Base-by-base conservation (phyloP, 192 early-diverging fungal species). In the Coemansia sp. region DNA sequence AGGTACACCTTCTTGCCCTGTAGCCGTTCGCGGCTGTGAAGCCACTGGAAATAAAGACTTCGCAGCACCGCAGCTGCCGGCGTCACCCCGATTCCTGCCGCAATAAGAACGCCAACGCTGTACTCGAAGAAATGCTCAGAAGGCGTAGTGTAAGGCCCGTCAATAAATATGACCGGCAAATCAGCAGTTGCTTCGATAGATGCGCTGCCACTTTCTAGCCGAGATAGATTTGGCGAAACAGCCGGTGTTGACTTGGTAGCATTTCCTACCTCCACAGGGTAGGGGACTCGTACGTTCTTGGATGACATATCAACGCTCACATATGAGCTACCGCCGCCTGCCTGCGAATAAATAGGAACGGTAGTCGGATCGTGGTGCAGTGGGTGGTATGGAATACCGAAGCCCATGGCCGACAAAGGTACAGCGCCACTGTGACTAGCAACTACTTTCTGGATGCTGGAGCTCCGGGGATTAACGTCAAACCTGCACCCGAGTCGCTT, bases 41-140 rank as follows among this genome's bases (percentile, higher is more conserved):
- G 80, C 64, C 78, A 78, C 57, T 81, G 79, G 65, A 84, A 87
- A 79, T 85, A 87, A 36, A 90, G 68, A 66, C 83, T 85, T 64
- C 87, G 85, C 23, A 91, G 70, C 3, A 91, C 77, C 23, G 83
- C 79, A 15, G 87, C 87, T 28, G 84, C 84, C 2, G 89, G 89
- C 1, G 89, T 91, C 17, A 91, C 84, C 22, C 89, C 89, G 31
- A 91, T 88, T 55, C 89, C 89, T n/a, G 87, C 89, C 2, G 84
- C 87, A 20, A 91, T 78, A 25, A 88, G 64, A 10, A 88, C 67
- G 11, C 83, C 78, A 20, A 81, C 73, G 45, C 85, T 81, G 64
- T 86, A 89, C 50, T 89, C 84, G 73, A 87, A 88, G 41, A 89
- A 82, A 49, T 84, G 85, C 71, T 91, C 86, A 0, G 85, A 79